phyloP scores from a whole-genome alignment of 2,329 filamentous ascomycete species.

The Paecilomyces sp. region DNA sequence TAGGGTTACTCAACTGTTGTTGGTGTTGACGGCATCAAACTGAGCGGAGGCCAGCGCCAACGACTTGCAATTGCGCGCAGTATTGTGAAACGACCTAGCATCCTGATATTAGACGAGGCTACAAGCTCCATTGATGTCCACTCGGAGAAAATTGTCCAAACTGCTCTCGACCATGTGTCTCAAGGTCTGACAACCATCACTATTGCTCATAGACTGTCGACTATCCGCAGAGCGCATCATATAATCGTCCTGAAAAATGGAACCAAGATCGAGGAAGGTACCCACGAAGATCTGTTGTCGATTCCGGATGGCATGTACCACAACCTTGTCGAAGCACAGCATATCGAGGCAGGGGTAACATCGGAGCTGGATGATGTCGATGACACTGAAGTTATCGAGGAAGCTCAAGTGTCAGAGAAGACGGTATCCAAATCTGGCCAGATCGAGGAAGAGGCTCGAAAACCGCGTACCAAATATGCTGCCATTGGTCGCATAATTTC shows the following conservation, averaged over 20 bases:
- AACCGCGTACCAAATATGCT: conserved; percentile 10
- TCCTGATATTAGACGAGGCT: conserved; percentile 69
- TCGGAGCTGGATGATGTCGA: background rate
- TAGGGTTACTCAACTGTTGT: conserved; percentile 66
- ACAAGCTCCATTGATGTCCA: conserved; percentile 59
- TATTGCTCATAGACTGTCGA: conserved; percentile 67
- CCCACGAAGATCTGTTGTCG: conserved; percentile 62
- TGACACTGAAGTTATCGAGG: conserved; percentile 1
- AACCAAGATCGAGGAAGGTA: conserved; percentile 64
- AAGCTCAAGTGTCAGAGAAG: background rate
- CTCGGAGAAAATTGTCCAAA: conserved; percentile 49
- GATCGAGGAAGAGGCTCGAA: background rate
- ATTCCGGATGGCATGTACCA: conserved; percentile 57
- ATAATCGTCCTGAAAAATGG: conserved; percentile 72
- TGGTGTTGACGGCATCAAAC: conserved; percentile 68
- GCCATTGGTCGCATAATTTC: conserved; percentile 20
- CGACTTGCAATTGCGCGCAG: conserved; percentile 68
- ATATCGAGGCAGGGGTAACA: conserved; percentile 13
- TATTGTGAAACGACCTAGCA: conserved; percentile 58
- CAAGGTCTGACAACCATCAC: conserved; percentile 48
- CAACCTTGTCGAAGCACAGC: conserved; percentile 51
- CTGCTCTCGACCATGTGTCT: conserved; percentile 48
- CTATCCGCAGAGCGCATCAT: conserved; percentile 67
- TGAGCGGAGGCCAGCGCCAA: conserved; percentile 82
- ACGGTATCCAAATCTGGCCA: background rate